phyloP scores from a whole-genome alignment of 2,329 filamentous ascomycete species.

The Fusarium humuli region DNA sequence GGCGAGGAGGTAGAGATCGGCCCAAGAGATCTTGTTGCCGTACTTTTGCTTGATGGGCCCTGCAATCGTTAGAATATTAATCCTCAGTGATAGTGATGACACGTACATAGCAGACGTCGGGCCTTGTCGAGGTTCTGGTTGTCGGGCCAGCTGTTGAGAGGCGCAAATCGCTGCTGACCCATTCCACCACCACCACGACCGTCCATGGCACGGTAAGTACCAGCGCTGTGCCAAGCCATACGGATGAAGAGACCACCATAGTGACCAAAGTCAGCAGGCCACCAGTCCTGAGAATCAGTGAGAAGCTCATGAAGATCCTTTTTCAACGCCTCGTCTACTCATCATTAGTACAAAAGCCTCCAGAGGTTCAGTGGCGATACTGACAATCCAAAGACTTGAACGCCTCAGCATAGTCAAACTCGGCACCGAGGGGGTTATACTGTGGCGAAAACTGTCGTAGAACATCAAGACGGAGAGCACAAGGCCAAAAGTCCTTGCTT shows the following conservation, averaged over 20 bases:
- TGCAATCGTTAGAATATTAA: not conserved
- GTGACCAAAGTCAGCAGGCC: slow-evolving; percentile 85
- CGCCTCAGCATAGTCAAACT: slow-evolving; percentile 78
- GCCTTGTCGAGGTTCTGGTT: slow-evolving; percentile 84
- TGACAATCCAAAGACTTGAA: slow-evolving; percentile 74
- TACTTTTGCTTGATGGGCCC: slow-evolving; percentile 87
- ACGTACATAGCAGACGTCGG: slow-evolving; percentile 74
- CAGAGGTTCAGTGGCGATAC: slow-evolving; percentile 36
- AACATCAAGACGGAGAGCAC: slow-evolving; percentile 74
- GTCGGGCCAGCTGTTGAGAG: slow-evolving; percentile 84
- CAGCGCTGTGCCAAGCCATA: slow-evolving; percentile 84
- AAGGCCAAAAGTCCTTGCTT: slow-evolving; percentile 81
- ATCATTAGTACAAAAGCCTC: slow-evolving; percentile 41
- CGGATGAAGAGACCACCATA: slow-evolving; percentile 84
- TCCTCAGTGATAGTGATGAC: rapidly evolving
- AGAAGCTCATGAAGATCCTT: slow-evolving; percentile 77
- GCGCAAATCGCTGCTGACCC: slow-evolving; percentile 83
- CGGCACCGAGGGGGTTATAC: slow-evolving; percentile 71
- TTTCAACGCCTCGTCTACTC: slow-evolving; percentile 69
- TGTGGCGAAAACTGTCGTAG: slow-evolving; percentile 75
- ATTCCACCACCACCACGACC: slow-evolving; percentile 80
- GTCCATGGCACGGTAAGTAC: slow-evolving; percentile 80
- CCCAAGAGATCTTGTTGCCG: slow-evolving; percentile 84
- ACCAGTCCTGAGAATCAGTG: slow-evolving; percentile 84
- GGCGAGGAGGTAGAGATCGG: slow-evolving; percentile 76